A percentile compares a stretch with the other conserved stretches of the same genome.
Evolutionary conservation across 2,329 filamentous ascomycete species (phyloP).

Genomic region (Zarea fungicola): DNA sequence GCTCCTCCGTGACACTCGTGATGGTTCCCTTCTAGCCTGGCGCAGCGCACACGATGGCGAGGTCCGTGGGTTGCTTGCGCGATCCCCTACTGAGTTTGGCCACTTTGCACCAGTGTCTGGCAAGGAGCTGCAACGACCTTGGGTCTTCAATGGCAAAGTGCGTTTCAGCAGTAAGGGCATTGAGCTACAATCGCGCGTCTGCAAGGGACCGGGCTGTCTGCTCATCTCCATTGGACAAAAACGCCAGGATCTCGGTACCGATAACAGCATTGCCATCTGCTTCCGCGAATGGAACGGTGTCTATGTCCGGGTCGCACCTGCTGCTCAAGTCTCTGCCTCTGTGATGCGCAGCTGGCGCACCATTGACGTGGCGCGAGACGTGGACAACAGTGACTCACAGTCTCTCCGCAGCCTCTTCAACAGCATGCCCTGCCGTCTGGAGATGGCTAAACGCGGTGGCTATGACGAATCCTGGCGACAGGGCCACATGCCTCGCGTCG

Average conservation of each 20-base stretch:
- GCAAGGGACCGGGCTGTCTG: not conserved
- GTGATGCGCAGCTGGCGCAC: constrained; percentile 1
- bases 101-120: constrained; percentile 1
- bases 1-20: constrained; percentile 10
- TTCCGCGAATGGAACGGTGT: constrained; percentile 8
- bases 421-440: not conserved
- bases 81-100: constrained; percentile 8
- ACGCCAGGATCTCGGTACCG: not conserved
- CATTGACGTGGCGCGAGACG: constrained; percentile 2
- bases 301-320: not conserved
- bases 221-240: constrained; percentile 5
- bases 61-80: constrained; percentile 6
- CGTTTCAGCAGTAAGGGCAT: constrained; percentile 10
- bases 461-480: not conserved
- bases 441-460: not conserved
- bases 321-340: not conserved
- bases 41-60: not conserved
- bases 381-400: not conserved
- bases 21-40: constrained; percentile 11
- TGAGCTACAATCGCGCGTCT: constrained; percentile 5
- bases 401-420: not conserved
- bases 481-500: not conserved
- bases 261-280: constrained; percentile 1
- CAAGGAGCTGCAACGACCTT: not conserved
- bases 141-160: constrained; percentile 8